Evolutionary conservation across 495 filamentous ascomycete genomes (phyloP), one percentile per base, ranked within the genome.

Genomic region (Neurospora sublineolata): DNA sequence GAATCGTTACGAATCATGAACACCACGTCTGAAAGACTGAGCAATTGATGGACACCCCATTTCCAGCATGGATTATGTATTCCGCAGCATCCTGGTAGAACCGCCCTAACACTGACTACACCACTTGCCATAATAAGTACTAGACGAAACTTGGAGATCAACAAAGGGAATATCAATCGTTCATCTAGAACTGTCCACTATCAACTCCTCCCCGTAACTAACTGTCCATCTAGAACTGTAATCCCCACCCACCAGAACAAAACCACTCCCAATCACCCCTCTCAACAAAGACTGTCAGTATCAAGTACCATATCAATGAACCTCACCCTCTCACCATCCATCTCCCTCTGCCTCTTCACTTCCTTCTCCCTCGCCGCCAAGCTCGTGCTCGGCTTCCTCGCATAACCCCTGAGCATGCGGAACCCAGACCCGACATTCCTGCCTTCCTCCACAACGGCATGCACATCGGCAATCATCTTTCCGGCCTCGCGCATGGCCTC

Each of bases 401-500:
- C 92, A 86, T 91, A 97, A 3, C 95, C 95, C 73, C 86, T 91
- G 80, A 99, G 82, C 77, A 89, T 90, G 75, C 93, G 90, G 89
- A 93, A 97, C n/a, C 90, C 93, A 39, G 91, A 89, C 41, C 92
- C 92, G 71, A 87, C 87, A 75, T 87, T 87, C 44, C 92, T 86
- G 5, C 92, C 93, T 78, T 99, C 95, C 77, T 96, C 92, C 74
- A 98, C 83, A 10, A 97, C 87, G 72, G 86, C 86, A 14, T 90
- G 90, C 44, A 97, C 88, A 9, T 90, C 91, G 72, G 94, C 91
- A 72, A 97, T 85, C 76, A 82, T 84, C 80, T 83, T 84, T 44
- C 81, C 83, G 7, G 82, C 84, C 80, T 86, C 81, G 78, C 76
- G 76, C 76, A 83, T 81, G 38, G 82, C 81, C 8, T 81, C 77